Base-by-base conservation (phyloP, 192 early-diverging fungal species). In the Gonapodya prolifera region DNA sequence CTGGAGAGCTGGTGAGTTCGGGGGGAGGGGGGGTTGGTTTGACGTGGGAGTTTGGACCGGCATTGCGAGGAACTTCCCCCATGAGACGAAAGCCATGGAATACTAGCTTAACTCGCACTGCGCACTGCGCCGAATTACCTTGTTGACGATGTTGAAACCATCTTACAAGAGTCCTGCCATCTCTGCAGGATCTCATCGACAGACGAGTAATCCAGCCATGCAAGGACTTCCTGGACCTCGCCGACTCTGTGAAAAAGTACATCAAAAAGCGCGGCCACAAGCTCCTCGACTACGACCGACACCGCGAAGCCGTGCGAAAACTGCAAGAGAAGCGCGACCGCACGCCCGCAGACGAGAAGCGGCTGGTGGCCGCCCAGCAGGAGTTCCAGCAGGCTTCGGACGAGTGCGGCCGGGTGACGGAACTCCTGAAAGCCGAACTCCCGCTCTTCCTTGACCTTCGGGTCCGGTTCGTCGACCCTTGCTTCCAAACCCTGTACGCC, bases 181-280 rank as follows among this genome's bases (percentile, higher is more conserved):
- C 0, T 32, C 70, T 77, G 34, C 78, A 90, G 89, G 87, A 87
- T 34, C 78, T 84, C 1, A 83, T 98, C 69, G 97, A 98, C 82
- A 79, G 87, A 16, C 85, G 83, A 16, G 88, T 98, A 1, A 88
- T 98, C 1, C 83, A 84, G 2, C 97, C 97, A 0, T 76, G 91
- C n/a, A 78, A 81, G n/a, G 94, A 97, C 77, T 85, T 93, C 76
- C 83, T 93, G 70, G 81, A 82, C 1, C 83, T 97, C 77, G 84
- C 94, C 82, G 90, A 92, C 77, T 83, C 89, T 45, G 92, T 98
- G 35, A 88, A 90, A 81, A 92, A 90, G 80, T 87, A 92, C 16
- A 94, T 98, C 34, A 87, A 86, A 1, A 99, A 99, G 85, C 89
- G 96, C 30, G 87, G 90, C 34, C 95, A 95, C 83, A 99, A 99